Conservation (phyloP, 2,329 filamentous ascomycete species). For the Falciphora oryzae region DNA sequence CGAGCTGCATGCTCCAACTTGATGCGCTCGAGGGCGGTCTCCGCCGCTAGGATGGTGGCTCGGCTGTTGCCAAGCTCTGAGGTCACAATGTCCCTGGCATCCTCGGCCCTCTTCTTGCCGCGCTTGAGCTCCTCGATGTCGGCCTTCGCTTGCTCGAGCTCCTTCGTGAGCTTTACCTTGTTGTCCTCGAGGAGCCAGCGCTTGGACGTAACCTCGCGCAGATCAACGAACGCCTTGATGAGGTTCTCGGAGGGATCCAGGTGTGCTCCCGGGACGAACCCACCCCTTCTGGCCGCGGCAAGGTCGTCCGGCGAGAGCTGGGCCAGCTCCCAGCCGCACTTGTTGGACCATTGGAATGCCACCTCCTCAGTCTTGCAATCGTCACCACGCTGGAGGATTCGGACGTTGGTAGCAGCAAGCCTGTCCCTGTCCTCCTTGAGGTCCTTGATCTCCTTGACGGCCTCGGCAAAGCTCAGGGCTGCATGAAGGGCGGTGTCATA, state of each 20-base stretch:
- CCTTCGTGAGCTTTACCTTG: neutral
- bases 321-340: slow-evolving; percentile 9
- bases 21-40: slow-evolving; percentile 5
- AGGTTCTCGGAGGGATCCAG: neutral
- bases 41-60: slow-evolving; percentile 3
- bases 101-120: neutral
- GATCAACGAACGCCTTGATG: neutral
- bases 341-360: neutral
- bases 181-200: neutral
- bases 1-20: neutral
- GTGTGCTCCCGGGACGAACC: neutral
- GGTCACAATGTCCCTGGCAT: slow-evolving; percentile 1
- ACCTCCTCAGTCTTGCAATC: neutral
- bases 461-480: slow-evolving; percentile 7
- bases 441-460: slow-evolving; percentile 8
- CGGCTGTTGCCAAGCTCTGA: slow-evolving; percentile 9
- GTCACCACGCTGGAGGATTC: neutral
- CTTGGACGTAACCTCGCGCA: neutral
- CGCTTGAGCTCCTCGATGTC: slow-evolving; percentile 4
- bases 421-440: slow-evolving; percentile 5
- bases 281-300: no score
- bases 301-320: neutral
- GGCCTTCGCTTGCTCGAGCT: neutral
- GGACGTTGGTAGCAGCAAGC: neutral
- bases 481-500: slow-evolving; percentile 1